Base-by-base conservation (phyloP, 1,284 basidiomycete species). In the Naganishia liquefaciens region DNA sequence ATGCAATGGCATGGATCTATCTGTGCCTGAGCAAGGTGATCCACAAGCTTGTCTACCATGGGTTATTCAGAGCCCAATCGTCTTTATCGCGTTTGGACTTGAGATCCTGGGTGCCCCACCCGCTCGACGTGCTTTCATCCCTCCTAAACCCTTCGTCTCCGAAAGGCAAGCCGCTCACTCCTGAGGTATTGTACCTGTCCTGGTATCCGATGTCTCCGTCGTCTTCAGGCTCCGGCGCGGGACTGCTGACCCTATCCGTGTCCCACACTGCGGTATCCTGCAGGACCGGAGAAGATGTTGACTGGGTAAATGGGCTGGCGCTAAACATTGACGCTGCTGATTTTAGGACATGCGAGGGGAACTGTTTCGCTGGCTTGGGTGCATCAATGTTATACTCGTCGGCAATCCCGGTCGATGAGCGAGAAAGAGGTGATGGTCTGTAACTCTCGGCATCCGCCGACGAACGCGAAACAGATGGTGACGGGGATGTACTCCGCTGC, bases 1-100 rank as follows among this genome's bases (percentile, higher is more conserved):
- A 53, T 53, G 51, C 51, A 51, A 53, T 55, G 2, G 13, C 33
- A 37, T 37, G 33, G 25, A 15, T n/a, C 40, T 43, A n/a, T 19
- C 21, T 25, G 6, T 7, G 9, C 28, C n/a, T 43, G 39, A 55
- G 19, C 25, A 25, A 28, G n/a, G 11, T 37, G n/a, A 3, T 51
- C 51, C 51, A 11, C 33, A 13, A 37, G 33, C 13, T 3, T 37
- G 10, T 37, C 37, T 53, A 65, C 68, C 25, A 64, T 37, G 60
- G 68, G 55, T 53, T 68, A 62, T 61, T 65, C 62, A 62, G 37
- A 40, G 49, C 66, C 53, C 54, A 54, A 43, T 65, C 54, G 28
- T 65, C 63, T 42, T 65, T 65, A 1, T n/a, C 30, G 15, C 39
- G 57, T 30, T 54, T 51, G 37, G 47, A 19, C 46, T 60, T 52